A percentile compares a stretch with the other conserved stretches of the same genome.
These are phyloP conservation scores for Candida caryicola DNA, from an alignment of 805 yeast genomes.

Conservation along the genomic window DNA sequence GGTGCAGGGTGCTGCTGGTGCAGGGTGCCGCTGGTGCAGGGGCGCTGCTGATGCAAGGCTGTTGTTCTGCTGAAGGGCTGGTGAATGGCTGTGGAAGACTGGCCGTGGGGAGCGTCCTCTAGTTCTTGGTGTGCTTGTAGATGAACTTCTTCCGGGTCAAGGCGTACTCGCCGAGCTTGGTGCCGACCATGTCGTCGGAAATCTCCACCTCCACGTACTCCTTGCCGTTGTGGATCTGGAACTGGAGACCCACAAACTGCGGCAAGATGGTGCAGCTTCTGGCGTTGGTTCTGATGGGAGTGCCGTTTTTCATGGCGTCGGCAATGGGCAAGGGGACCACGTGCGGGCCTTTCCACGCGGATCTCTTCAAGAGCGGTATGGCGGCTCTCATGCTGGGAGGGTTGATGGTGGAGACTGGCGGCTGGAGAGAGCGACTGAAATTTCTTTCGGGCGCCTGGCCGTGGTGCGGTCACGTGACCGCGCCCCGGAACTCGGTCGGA, in stretches of 20 bases:
- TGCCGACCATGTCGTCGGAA: constrained; percentile 95
- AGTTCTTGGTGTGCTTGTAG: constrained; percentile 75
- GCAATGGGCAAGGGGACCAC: constrained; percentile 93
- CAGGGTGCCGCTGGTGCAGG: no score
- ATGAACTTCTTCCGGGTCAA: constrained; percentile 87
- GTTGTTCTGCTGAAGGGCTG: no score
- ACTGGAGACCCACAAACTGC: constrained; percentile 89
- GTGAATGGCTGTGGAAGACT: no score
- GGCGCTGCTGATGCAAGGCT: no score
- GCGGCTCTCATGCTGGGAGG: constrained; percentile 33
- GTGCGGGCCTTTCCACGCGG: constrained; percentile 71
- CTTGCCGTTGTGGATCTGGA: constrained; percentile 94
- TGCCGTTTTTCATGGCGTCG: constrained; percentile 73
- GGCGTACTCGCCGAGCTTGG: constrained; percentile 92
- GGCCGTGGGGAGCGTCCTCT: no score
- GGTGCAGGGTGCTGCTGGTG: constrained; percentile 8
- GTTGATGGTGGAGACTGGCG: constrained; percentile 1
- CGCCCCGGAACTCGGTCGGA: no score
- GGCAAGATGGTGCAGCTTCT: constrained; percentile 93
- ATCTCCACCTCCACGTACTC: constrained; percentile 86
- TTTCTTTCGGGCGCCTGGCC: background rate
- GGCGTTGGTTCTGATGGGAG: constrained; percentile 94
- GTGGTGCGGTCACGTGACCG: background rate
- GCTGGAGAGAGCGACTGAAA: background rate
- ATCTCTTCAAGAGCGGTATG: constrained; percentile 24